Evolutionary conservation across 176 grass and related monocot genomes (phyloP).

Genomic region (Carex pumila): DNA sequence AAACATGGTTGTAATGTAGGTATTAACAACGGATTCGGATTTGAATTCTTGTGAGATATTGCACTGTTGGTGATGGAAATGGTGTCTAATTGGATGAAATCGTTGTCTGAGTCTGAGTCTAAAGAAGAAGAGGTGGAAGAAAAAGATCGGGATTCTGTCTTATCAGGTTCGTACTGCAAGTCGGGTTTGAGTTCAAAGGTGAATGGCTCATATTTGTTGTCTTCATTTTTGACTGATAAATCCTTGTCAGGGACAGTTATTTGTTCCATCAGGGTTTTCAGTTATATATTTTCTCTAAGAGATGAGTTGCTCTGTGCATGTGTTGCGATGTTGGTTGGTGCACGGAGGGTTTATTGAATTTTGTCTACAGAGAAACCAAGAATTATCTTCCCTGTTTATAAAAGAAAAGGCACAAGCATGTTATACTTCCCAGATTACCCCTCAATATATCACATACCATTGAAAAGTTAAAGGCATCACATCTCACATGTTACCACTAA

Average conservation of each 20-base stretch:
- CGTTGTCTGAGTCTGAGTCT: not conserved
- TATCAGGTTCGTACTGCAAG: not conserved
- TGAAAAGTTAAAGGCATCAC: not conserved
- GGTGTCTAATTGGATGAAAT: conserved; percentile 20
- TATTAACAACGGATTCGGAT: not conserved
- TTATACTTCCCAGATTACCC: not conserved
- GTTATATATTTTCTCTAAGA: not conserved
- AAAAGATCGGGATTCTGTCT: not conserved
- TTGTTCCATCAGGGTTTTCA: conserved; percentile 1
- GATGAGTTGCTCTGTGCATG: not conserved
- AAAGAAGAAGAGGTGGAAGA: conserved; percentile 1
- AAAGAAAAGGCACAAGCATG: not conserved
- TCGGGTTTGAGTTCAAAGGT: conserved; percentile 6
- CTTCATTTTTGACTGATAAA: not conserved
- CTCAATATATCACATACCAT: not conserved
- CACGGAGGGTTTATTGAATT: not conserved
- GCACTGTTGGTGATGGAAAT: not conserved
- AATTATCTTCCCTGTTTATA: not conserved
- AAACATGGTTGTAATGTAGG: not conserved
- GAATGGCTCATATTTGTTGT: conserved; percentile 1
- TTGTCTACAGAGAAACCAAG: not conserved
- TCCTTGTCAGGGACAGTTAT: not conserved
- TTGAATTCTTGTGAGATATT: not conserved
- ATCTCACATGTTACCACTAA: not conserved
- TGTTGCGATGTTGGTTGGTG: not conserved